These are phyloP conservation scores for Tricholoma matsutake DNA, from an alignment of 768 basidiomycete genomes.

Conservation along the genomic window DNA sequence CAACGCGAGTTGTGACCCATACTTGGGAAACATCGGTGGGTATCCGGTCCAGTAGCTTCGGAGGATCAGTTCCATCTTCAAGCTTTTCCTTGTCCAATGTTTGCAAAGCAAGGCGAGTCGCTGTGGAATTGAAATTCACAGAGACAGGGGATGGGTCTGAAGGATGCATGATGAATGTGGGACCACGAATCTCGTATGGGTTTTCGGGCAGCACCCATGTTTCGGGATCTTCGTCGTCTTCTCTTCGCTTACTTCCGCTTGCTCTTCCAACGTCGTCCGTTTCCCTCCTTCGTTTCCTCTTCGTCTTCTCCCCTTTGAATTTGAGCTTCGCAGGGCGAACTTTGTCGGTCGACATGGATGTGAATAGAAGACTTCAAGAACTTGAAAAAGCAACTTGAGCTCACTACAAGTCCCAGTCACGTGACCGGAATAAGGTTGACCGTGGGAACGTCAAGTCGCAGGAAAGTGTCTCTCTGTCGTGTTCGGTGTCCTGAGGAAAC, in stretches of 20 bases:
- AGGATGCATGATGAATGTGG: constrained; percentile 83
- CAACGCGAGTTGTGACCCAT: constrained; percentile 86
- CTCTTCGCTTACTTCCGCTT: constrained; percentile 45
- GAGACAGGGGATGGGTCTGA: constrained; percentile 76
- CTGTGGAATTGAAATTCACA: constrained; percentile 75
- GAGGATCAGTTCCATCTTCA: constrained; percentile 43
- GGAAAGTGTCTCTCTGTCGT: constrained; percentile 35
- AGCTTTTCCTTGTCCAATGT: constrained; percentile 56
- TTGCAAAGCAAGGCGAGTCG: constrained; percentile 67
- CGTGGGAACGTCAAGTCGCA: constrained; percentile 35
- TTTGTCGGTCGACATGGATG: constrained; percentile 36
- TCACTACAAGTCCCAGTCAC: too few species aligned
- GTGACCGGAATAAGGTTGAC: constrained; percentile 22
- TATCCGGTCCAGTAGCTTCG: constrained; percentile 55
- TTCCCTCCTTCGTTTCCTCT: constrained; percentile 78
- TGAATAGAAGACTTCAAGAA: too few species aligned
- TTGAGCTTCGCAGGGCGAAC: constrained; percentile 74
- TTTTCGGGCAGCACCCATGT: constrained; percentile 78
- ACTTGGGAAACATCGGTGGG: constrained; percentile 87
- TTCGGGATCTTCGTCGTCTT: constrained; percentile 65
- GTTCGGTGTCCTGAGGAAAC: constrained; percentile 60
- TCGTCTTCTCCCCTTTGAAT: constrained; percentile 85
- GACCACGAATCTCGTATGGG: constrained; percentile 75
- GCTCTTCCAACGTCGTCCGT: constrained; percentile 44
- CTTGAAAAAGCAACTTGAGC: too few species aligned